Conservation (phyloP, 2,329 filamentous ascomycete genomes). For the Apiospora rasikravindrae region DNA sequence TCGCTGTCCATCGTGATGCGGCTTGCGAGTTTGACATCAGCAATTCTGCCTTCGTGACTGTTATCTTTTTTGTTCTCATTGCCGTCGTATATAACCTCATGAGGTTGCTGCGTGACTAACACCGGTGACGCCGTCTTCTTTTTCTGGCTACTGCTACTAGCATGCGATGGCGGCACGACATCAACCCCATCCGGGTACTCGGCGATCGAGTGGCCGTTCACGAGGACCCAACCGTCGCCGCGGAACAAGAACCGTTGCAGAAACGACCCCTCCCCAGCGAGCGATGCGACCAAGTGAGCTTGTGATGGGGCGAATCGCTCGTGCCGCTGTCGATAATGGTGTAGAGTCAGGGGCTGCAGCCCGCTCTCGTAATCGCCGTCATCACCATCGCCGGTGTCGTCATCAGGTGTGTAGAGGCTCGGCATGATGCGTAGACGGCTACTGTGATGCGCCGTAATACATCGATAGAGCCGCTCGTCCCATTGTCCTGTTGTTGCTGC, state of each 20-base stretch:
- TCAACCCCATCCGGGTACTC: slow-evolving; percentile 47
- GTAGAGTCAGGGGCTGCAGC: slow-evolving; percentile 47
- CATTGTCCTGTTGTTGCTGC: slow-evolving; percentile 38
- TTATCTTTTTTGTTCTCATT: slow-evolving; percentile 1
- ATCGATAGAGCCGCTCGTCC: slow-evolving; percentile 49
- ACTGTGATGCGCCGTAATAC: slow-evolving; percentile 42
- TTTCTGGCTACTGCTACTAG: not conserved
- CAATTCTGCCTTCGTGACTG: slow-evolving; percentile 21
- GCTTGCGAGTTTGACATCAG: slow-evolving; percentile 33
- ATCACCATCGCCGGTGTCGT: slow-evolving; percentile 35
- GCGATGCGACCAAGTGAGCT: slow-evolving; percentile 48
- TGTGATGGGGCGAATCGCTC: slow-evolving; percentile 43
- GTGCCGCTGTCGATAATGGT: slow-evolving; percentile 46
- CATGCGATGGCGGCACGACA: slow-evolving; percentile 22
- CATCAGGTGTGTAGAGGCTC: slow-evolving; percentile 47
- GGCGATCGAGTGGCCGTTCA: slow-evolving; percentile 52
- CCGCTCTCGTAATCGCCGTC: slow-evolving; percentile 45
- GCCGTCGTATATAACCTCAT: not conserved
- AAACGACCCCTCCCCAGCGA: slow-evolving; percentile 53
- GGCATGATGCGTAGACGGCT: slow-evolving; percentile 49
- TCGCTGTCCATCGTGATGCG: slow-evolving; percentile 3
- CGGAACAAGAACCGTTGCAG: slow-evolving; percentile 51
- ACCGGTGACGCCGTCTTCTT: not conserved
- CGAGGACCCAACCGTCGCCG: slow-evolving; percentile 51
- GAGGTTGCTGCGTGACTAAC: slow-evolving; percentile 22